Evolutionary conservation across 345 rosid species (phyloP).

Genomic region (Clausena lansium): DNA sequence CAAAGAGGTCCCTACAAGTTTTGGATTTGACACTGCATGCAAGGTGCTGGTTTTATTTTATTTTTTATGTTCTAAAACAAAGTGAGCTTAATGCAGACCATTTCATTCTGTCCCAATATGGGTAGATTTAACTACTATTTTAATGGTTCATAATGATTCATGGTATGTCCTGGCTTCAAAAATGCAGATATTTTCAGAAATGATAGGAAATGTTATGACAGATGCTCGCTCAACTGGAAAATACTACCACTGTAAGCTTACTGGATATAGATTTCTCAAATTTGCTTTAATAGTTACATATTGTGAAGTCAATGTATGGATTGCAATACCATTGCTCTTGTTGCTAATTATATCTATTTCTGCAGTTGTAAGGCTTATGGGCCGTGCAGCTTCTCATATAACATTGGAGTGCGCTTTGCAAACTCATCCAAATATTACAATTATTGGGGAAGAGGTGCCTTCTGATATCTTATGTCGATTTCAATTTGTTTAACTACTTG

Average conservation of each 20-base stretch:
- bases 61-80: background rate
- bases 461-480: background rate
- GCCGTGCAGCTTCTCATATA: conserved; percentile 50
- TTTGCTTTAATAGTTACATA: background rate
- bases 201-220: conserved; percentile 47
- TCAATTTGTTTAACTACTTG: background rate
- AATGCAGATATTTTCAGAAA: conserved; percentile 39
- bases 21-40: conserved; percentile 53
- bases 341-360: background rate
- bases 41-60: conserved; percentile 22
- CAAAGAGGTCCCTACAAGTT: conserved; percentile 63
- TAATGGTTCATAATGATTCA: background rate
- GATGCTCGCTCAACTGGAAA: conserved; percentile 53
- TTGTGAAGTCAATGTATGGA: background rate
- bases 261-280: background rate
- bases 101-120: background rate
- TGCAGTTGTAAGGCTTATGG: conserved; percentile 47
- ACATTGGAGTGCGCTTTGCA: conserved; percentile 49
- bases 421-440: conserved; percentile 44
- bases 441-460: conserved; percentile 47
- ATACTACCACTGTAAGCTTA: conserved; percentile 41
- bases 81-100: background rate
- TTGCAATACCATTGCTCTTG: background rate
- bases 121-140: background rate
- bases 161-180: background rate